A percentile compares a stretch with the other conserved stretches of the same genome.
phyloP scores from a whole-genome alignment of 108 stramenopile species.

The Nitzschia inconspicua region DNA sequence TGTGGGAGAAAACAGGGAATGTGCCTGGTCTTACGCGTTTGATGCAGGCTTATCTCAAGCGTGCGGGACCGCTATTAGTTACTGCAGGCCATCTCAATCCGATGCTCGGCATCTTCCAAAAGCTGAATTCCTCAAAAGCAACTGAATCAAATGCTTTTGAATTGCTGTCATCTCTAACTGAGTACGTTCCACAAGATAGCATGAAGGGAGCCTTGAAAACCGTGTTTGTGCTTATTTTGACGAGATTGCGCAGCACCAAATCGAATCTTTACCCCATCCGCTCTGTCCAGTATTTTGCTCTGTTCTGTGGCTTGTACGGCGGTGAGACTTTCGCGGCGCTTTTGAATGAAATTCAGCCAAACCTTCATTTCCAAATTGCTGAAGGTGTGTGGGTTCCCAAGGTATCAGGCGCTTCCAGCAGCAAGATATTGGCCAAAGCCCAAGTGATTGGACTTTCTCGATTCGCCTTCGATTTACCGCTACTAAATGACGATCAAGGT shows the following conservation, averaged over 20 bases:
- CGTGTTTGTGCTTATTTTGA: conserved; percentile 68
- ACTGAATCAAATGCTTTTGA: conserved; percentile 77
- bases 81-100: conserved; percentile 32
- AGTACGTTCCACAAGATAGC: conserved; percentile 49
- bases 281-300: conserved; percentile 55
- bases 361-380: conserved; percentile 54
- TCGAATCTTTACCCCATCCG: conserved; percentile 47
- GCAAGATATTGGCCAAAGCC: conserved; percentile 57
- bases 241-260: conserved; percentile 59
- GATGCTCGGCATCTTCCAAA: conserved; percentile 85
- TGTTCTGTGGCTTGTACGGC: conserved; percentile 72
- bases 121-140: conserved; percentile 74
- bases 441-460: conserved; percentile 71
- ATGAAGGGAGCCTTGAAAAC: conserved; percentile 51
- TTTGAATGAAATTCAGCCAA: conserved; percentile 59
- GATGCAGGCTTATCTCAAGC: conserved; percentile 81
- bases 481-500: conserved; percentile 46
- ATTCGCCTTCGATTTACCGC: conserved; percentile 63
- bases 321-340: conserved; percentile 40
- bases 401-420: conserved; percentile 40
- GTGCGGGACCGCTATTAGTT: conserved; percentile 68
- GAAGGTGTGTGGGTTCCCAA: conserved; percentile 71
- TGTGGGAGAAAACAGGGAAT: conserved; percentile 94
- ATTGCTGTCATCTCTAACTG: conserved; percentile 61
- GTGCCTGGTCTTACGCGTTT: conserved; percentile 92